Base-by-base conservation (phyloP, 2,329 filamentous ascomycete genomes). In the Clonostachys solani region DNA sequence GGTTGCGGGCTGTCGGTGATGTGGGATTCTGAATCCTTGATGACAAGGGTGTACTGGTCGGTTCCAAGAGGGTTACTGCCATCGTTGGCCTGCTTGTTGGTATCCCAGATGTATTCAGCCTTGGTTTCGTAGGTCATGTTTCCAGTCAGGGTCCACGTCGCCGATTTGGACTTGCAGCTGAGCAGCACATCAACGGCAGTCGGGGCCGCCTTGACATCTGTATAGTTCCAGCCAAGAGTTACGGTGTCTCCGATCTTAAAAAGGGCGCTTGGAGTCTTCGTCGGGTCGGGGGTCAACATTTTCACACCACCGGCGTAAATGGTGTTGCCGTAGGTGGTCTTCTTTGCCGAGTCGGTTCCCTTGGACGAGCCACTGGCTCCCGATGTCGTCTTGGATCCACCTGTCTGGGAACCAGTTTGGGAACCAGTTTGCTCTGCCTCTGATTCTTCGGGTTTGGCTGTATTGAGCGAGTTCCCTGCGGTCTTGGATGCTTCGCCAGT, bases 221-320 rank as follows among this genome's bases (percentile, higher is more conserved):
- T 86, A 67, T 84, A 86, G 65, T 85, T 85, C 81, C 81, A 86
- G 42, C 66, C 73, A 63, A 78, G 81, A 13, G 80, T 84, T 40
- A 84, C 67, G 41, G 69, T 69, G 57, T 83, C 74, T 50, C 78
- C 77, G 50, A 85, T 80, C 58, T 80, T 80, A 72, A 79, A 84
- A 38, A 82, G 70, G 49, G 74, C 68, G 10, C 71, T 68, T 23
- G 69, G 67, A 12, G 66, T 65, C 5, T 64, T 59, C 4, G 67
- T 70, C 7, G 69, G 62, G 37, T 70, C 65, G 1, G 82, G 82
- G 3, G 70, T 74, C 41, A 77, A 54, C 69, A 85, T 77, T 42
- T 69, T 65, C 36, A 83, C 69, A 45, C 71, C 67, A 44, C 78
- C 82, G 3, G 72, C 67, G 9, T 75, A 69, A 46, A 76, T 58